phyloP scores from a whole-genome alignment of 306 rosid species.

The Vigna reflexopilosa region DNA sequence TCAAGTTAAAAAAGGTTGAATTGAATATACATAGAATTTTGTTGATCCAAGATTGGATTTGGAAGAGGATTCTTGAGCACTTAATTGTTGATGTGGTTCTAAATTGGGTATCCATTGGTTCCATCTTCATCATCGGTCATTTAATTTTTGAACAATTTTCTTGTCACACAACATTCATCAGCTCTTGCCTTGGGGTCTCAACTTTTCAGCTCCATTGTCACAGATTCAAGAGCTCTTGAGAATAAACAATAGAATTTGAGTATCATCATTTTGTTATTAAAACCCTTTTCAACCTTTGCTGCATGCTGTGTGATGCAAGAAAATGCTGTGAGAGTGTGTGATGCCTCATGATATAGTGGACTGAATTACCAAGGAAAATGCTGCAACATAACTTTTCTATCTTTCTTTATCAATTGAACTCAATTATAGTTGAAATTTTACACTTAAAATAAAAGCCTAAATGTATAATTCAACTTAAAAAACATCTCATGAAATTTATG shows the following conservation, averaged over 20 bases:
- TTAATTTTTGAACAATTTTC: conserved; percentile 10
- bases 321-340: neutral
- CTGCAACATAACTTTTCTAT: no score
- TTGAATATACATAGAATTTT: conserved; percentile 41
- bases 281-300: neutral
- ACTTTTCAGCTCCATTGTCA: neutral
- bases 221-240: neutral
- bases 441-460: no score
- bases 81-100: conserved; percentile 17
- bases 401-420: no score
- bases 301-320: neutral
- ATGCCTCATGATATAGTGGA: neutral
- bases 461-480: no score
- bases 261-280: neutral
- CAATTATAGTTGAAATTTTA: no score
- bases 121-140: conserved; percentile 30
- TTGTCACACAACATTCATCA: neutral
- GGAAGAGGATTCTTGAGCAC: conserved; percentile 36
- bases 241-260: neutral
- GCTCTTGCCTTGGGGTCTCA: neutral
- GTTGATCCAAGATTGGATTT: conserved; percentile 13
- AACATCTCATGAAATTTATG: no score
- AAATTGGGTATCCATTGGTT: neutral
- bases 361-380: neutral
- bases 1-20: conserved; percentile 26